These are phyloP conservation scores for Malassezia caprae DNA, from an alignment of 1,284 basidiomycete species.

Conservation along the genomic window DNA sequence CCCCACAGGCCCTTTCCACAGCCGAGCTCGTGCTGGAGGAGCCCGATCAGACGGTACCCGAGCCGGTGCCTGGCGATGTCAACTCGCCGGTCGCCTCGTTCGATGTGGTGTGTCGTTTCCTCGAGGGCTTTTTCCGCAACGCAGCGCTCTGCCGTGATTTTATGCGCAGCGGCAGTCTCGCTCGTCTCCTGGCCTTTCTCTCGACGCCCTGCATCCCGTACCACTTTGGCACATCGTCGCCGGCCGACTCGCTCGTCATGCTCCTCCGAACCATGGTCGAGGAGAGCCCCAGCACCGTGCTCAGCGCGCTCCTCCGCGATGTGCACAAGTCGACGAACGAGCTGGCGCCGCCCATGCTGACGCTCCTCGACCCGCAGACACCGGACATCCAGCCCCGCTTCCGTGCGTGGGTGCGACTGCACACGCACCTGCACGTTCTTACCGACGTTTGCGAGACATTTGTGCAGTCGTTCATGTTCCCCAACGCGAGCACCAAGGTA, in stretches of 20 bases:
- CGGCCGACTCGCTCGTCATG: constrained; percentile 73
- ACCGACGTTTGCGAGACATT: constrained; percentile 81
- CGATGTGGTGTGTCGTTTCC: constrained; percentile 46
- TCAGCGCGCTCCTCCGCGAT: constrained; percentile 62
- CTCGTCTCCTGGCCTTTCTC: constrained; percentile 66
- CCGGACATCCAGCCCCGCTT: constrained; percentile 50
- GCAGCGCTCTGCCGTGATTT: constrained; percentile 78
- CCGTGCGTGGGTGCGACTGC: constrained; percentile 65
- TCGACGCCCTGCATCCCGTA: constrained; percentile 77
- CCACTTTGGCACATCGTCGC: constrained; percentile 71
- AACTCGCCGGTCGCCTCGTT: constrained; percentile 36
- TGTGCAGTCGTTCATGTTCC: constrained; percentile 71
- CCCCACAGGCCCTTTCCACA: background rate
- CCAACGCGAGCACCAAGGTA: constrained; percentile 61
- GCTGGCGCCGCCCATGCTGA: background rate
- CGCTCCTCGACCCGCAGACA: constrained; percentile 24
- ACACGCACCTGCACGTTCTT: constrained; percentile 69
- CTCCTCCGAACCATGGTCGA: constrained; percentile 81
- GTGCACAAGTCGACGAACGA: constrained; percentile 56
- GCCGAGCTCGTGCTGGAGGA: constrained; percentile 6
- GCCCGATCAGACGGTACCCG: constrained; percentile 22
- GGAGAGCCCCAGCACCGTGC: constrained; percentile 65
- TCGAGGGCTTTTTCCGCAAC: constrained; percentile 88
- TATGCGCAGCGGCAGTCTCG: constrained; percentile 66
- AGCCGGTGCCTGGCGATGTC: constrained; percentile 28